Percentiles rank a stretch among this genome's conserved stretches.
phyloP scores from a whole-genome alignment of 306 rosid genomes.

The Gastrolobium bilobum region DNA sequence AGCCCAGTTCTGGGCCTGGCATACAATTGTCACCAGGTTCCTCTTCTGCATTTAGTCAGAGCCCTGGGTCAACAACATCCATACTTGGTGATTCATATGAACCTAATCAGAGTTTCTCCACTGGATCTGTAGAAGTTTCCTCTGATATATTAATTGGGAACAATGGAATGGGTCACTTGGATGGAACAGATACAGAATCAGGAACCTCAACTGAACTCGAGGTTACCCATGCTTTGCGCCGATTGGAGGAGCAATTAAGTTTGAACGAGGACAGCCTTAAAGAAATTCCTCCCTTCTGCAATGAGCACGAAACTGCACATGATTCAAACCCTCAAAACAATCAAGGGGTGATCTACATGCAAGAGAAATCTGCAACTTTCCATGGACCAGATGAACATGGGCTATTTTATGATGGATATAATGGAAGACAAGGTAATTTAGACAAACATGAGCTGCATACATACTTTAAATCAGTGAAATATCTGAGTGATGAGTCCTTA shows the following conservation, averaged over 20 bases:
- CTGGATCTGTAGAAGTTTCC: conserved; percentile 76
- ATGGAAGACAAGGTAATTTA: conserved; percentile 68
- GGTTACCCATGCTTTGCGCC: conserved; percentile 79
- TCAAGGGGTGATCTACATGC: conserved; percentile 50
- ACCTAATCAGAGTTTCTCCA: conserved; percentile 67
- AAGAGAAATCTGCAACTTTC: conserved; percentile 59
- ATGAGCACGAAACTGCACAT: conserved; percentile 51
- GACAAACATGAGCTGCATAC: conserved; percentile 35
- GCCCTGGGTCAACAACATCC: conserved; percentile 62
- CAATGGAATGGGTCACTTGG: conserved; percentile 54
- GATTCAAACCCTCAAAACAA: conserved; percentile 54
- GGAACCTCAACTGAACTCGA: conserved; percentile 54
- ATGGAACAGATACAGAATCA: conserved; percentile 60
- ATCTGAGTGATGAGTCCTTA: conserved; percentile 1
- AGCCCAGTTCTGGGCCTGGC: conserved; percentile 57
- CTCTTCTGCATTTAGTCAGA: conserved; percentile 58
- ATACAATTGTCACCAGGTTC: conserved; percentile 68
- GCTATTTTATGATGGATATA: conserved; percentile 58
- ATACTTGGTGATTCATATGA: conserved; percentile 60
- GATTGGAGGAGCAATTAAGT: conserved; percentile 90
- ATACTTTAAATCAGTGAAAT: conserved; percentile 35
- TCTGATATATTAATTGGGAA: conserved; percentile 58
- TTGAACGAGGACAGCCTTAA: conserved; percentile 71
- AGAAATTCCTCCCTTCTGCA: conserved; percentile 53
- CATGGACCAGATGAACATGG: conserved; percentile 53